Base-by-base conservation (phyloP, 2,329 filamentous ascomycete genomes). In the Huntiella abstrusa region DNA sequence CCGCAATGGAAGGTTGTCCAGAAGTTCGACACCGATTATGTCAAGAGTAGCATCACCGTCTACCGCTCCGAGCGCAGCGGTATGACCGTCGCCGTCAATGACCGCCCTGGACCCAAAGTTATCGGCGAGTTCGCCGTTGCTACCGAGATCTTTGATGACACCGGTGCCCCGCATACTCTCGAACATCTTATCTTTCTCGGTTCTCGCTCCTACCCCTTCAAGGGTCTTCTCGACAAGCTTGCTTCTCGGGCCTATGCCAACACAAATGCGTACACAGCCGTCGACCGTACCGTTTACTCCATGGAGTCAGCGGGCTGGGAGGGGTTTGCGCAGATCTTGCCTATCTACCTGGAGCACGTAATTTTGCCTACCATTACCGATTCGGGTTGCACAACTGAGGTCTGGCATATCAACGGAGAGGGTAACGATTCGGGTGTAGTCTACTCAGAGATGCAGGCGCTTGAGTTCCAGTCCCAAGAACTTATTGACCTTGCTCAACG, bases 401-500 rank as follows among this genome's bases (percentile, higher is more conserved):
- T 98, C 1, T 86, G 94, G 64, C 91, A 98, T 59, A 75, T 98
- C 47, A 85, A 98, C 58, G 88, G 85, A 12, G 77, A 83, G 53
- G 91, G 91, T 48, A 82, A 96, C 52, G 91, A 98, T 69, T 91
- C 91, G 37, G 91, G 86, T 52, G 87, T 95, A 1, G 91, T 98
- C 6, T 98, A 98, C 62, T 95, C 88, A 0, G 91, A 98, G 63
- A 98, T 98, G 91, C 91, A 98, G 62, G 91, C 80, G 17, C 77
- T 94, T 2, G 83, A 96, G 58, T 93, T 93, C 58, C 79, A 76
- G 45, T 78, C 82, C 53, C 68, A 71, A 5, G 85, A 94, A 59
- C 74, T 96, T 49, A 94, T 96, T 73, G 84, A 94, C 52, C 68
- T 95, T 48, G 73, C 75, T 52, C 80, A 84, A 45, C 79, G 83